These are phyloP conservation scores for Hippophae tibetana DNA, from an alignment of 306 rosid species.

Conservation along the genomic window DNA sequence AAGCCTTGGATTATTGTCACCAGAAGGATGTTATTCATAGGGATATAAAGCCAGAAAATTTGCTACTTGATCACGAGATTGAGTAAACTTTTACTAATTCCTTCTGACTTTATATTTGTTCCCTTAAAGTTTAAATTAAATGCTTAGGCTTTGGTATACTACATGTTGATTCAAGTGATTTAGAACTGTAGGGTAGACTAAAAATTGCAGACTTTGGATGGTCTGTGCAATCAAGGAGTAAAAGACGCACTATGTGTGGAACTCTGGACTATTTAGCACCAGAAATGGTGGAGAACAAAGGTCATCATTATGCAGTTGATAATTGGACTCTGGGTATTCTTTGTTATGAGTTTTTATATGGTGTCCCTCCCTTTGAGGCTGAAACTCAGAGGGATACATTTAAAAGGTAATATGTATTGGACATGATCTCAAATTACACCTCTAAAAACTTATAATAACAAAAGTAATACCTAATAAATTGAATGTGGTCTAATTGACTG, in stretches of 20 bases:
- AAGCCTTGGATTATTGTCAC: constrained; percentile 81
- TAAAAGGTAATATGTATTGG: constrained; percentile 27
- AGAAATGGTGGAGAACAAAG: constrained; percentile 81
- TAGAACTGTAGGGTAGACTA: constrained; percentile 53
- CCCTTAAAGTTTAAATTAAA: not conserved
- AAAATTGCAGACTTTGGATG: constrained; percentile 94
- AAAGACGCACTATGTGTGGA: constrained; percentile 88
- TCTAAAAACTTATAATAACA: too few relatives aligned
- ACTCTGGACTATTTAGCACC: constrained; percentile 89
- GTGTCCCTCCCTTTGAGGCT: constrained; percentile 86
- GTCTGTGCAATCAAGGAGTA: constrained; percentile 76
- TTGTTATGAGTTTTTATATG: constrained; percentile 80
- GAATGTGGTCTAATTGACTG: too few relatives aligned
- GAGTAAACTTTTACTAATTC: not conserved
- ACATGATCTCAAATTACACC: too few relatives aligned
- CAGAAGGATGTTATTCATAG: constrained; percentile 89
- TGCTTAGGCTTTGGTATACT: not conserved
- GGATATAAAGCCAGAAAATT: constrained; percentile 87
- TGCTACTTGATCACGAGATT: constrained; percentile 84
- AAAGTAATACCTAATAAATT: too few relatives aligned
- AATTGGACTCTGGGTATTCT: constrained; percentile 86
- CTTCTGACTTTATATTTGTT: not conserved
- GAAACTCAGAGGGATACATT: constrained; percentile 77
- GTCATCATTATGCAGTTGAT: constrained; percentile 77
- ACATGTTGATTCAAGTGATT: not conserved